Conservation (phyloP, 768 basidiomycete species). For the Suillus ampliporus region DNA sequence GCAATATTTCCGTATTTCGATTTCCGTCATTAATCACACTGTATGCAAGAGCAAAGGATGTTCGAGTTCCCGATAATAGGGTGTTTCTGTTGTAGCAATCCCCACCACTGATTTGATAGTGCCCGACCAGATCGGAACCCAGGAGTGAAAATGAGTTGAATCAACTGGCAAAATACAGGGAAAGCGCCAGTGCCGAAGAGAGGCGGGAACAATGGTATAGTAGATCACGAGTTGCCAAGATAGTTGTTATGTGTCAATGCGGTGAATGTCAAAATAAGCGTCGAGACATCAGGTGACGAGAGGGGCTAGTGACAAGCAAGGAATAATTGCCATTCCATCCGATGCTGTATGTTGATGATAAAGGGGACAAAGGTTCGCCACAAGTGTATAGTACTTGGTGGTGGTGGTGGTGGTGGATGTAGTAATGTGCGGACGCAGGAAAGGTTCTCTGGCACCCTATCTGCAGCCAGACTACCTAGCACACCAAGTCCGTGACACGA, state of each 20-base stretch:
- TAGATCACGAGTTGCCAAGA: neutral
- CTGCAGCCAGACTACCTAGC: conserved; percentile 29
- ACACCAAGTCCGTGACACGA: conserved; percentile 46
- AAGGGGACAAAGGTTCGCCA: too few species aligned
- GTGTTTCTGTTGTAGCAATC: neutral
- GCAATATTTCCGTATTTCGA: neutral
- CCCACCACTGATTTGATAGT: neutral
- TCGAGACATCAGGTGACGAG: neutral
- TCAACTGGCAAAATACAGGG: neutral
- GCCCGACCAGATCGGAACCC: neutral
- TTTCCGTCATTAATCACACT: neutral
- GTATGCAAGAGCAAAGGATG: neutral
- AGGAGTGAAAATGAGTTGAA: neutral
- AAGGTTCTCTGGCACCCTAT: too few species aligned
- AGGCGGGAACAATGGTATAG: neutral
- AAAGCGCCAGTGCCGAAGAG: neutral
- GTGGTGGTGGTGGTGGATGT: too few species aligned
- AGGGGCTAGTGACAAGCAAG: too few species aligned
- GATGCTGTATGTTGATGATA: too few species aligned
- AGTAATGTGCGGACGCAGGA: neutral
- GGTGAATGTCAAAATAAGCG: neutral
- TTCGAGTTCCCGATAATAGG: neutral
- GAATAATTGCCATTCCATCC: too few species aligned
- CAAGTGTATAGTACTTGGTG: too few species aligned
- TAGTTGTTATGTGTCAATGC: neutral